Percentiles rank a stretch among this genome's conserved stretches.
phyloP scores from a whole-genome alignment of 768 basidiomycete genomes.

The Dentipellis fragilis region DNA sequence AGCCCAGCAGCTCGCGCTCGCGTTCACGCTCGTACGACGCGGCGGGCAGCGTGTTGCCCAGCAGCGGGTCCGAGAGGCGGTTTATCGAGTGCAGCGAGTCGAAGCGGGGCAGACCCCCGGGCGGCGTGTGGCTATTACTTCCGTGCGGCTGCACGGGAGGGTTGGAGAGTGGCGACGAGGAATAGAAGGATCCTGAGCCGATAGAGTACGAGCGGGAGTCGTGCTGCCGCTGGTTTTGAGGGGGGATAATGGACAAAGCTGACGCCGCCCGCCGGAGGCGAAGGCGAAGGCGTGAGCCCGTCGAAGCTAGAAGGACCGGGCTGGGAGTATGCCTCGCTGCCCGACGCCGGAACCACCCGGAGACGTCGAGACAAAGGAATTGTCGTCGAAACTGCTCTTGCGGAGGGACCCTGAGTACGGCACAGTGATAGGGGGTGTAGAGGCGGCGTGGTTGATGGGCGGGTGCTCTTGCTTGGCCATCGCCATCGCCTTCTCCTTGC shows the following conservation, averaged over 20 bases:
- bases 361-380: conserved; percentile 34
- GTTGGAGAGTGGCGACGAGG: conserved; percentile 45
- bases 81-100: not conserved
- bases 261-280: conserved; percentile 44
- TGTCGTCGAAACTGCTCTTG: conserved; percentile 30
- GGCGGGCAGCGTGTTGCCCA: conserved; percentile 10
- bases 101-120: conserved; percentile 7
- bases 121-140: conserved; percentile 2
- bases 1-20: conserved; percentile 6
- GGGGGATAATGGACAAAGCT: conserved; percentile 49
- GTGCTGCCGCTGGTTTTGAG: conserved; percentile 23
- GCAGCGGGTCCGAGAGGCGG: conserved; percentile 11
- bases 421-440: conserved; percentile 28
- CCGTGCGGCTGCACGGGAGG: conserved; percentile 22
- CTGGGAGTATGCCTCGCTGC: conserved; percentile 36
- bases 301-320: conserved; percentile 33
- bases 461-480: conserved; percentile 16
- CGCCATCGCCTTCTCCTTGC: conserved; percentile 47
- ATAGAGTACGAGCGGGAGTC: conserved; percentile 17
- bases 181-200: conserved; percentile 28
- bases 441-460: conserved; percentile 16
- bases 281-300: conserved; percentile 47
- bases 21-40: conserved; percentile 13
- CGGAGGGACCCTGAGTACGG: conserved; percentile 39
- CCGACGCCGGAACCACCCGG: conserved; percentile 47